Evolutionary conservation across 2,329 filamentous ascomycete species (phyloP).

Genomic region (Aspergillus spinulosporus): DNA sequence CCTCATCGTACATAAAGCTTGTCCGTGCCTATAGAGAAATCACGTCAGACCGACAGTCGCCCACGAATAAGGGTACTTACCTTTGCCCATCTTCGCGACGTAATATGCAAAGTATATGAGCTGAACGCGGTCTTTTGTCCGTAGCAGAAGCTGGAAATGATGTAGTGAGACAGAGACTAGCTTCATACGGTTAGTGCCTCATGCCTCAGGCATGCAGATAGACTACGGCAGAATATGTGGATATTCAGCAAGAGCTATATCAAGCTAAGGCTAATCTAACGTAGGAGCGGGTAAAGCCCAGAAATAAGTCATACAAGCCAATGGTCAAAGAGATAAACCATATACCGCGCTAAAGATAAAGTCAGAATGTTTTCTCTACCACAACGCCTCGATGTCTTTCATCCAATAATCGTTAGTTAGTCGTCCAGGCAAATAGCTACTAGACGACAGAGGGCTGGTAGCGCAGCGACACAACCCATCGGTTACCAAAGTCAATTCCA

Average conservation of each 20-base stretch:
- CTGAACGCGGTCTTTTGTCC: not conserved
- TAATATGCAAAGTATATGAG: not conserved
- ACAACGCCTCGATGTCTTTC: conserved; percentile 17
- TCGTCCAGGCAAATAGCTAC: conserved; percentile 4
- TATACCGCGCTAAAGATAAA: conserved; percentile 8
- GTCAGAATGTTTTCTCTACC: conserved; percentile 6
- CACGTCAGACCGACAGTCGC: not conserved
- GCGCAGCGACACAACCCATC: conserved; percentile 76
- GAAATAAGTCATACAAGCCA: not conserved
- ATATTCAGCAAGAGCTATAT: not conserved
- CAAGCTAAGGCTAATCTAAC: not conserved
- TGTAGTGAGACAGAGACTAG: conserved; percentile 14
- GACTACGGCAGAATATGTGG: no score
- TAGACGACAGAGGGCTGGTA: conserved; percentile 38
- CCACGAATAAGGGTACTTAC: conserved; percentile 17
- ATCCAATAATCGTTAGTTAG: conserved; percentile 18
- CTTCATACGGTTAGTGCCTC: not conserved
- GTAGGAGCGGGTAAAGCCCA: not conserved
- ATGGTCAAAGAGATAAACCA: not conserved
- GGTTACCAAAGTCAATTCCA: conserved; percentile 82
- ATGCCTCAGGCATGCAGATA: conserved; percentile 11
- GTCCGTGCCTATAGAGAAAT: conserved; percentile 46
- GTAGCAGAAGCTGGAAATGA: conserved; percentile 14
- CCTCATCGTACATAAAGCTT: conserved; percentile 48
- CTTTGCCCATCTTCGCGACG: conserved; percentile 30